A percentile compares a stretch with the other conserved stretches of the same genome.
Conservation (phyloP, 176 grass and related monocot genomes). For the Elaeis guineensis region DNA sequence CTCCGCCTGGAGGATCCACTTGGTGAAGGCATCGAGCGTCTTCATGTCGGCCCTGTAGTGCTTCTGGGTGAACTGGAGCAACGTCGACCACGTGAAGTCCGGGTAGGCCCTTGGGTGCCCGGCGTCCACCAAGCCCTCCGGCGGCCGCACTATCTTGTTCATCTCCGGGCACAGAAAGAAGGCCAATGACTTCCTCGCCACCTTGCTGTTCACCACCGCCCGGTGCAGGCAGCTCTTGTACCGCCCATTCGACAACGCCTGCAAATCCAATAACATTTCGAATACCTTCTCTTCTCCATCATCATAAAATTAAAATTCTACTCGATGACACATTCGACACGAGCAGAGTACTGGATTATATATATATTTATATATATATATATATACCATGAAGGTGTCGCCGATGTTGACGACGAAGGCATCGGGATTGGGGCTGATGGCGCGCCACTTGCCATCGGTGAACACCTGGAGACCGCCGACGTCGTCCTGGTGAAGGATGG, state of each 20-base stretch:
- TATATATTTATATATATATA: too few species aligned
- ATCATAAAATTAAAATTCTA: too few species aligned
- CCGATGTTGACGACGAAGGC: constrained; percentile 82
- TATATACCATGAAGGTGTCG: constrained; percentile 78
- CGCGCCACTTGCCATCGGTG: constrained; percentile 34
- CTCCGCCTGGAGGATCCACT: constrained; percentile 30
- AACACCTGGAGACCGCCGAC: constrained; percentile 77
- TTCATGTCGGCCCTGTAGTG: constrained; percentile 85
- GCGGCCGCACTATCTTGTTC: constrained; percentile 68
- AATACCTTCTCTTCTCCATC: too few species aligned
- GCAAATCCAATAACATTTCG: not conserved
- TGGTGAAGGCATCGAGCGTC: constrained; percentile 69
- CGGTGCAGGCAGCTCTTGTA: constrained; percentile 86
- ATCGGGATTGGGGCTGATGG: constrained; percentile 27
- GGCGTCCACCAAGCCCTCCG: constrained; percentile 33
- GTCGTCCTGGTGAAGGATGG: constrained; percentile 95
- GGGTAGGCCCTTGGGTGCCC: constrained; percentile 53
- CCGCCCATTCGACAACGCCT: constrained; percentile 78
- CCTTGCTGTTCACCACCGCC: constrained; percentile 64
- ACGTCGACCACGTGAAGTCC: constrained; percentile 82
- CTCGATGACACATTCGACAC: too few species aligned
- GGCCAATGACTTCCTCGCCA: constrained; percentile 51
- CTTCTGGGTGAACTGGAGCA: constrained; percentile 88
- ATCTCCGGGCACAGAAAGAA: constrained; percentile 84
- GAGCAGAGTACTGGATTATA: too few species aligned